Evolutionary conservation across 768 basidiomycete genomes (phyloP).

Genomic region (Lactifluus subvellereus): DNA sequence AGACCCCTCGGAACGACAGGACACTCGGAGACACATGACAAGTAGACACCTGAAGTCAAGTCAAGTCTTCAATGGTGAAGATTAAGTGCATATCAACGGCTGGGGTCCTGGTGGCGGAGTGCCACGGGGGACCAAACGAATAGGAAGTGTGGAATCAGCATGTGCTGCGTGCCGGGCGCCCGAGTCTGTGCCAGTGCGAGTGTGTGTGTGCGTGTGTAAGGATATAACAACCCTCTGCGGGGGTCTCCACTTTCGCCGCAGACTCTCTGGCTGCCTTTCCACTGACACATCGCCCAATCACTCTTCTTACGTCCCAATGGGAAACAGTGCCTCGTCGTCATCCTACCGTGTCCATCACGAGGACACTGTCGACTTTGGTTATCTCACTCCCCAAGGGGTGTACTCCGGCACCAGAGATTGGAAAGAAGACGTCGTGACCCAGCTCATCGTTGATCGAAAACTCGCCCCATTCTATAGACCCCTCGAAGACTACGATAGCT

Average conservation of each 20-base stretch:
- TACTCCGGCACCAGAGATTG: constrained; percentile 84
- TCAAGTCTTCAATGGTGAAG: no score
- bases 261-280: neutral
- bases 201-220: neutral
- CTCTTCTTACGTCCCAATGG: constrained; percentile 44
- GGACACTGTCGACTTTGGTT: constrained; percentile 79
- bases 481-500: constrained; percentile 85
- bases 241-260: neutral
- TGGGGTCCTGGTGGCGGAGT: no score
- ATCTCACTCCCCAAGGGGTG: constrained; percentile 75
- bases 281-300: neutral
- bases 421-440: constrained; percentile 81
- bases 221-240: neutral
- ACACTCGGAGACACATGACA: no score
- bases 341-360: constrained; percentile 71
- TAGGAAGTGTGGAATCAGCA: no score
- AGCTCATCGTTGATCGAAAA: constrained; percentile 80
- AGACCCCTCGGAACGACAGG: no score
- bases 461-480: constrained; percentile 97
- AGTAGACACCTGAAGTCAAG: no score
- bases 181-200: neutral
- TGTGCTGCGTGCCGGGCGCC: no score
- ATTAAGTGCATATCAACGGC: no score
- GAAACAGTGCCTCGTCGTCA: constrained; percentile 76
- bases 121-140: no score